Evolutionary conservation across 441 rosid genomes (phyloP), one percentile per base, ranked within the genome.

Genomic region (Syzygium syzygioides): DNA sequence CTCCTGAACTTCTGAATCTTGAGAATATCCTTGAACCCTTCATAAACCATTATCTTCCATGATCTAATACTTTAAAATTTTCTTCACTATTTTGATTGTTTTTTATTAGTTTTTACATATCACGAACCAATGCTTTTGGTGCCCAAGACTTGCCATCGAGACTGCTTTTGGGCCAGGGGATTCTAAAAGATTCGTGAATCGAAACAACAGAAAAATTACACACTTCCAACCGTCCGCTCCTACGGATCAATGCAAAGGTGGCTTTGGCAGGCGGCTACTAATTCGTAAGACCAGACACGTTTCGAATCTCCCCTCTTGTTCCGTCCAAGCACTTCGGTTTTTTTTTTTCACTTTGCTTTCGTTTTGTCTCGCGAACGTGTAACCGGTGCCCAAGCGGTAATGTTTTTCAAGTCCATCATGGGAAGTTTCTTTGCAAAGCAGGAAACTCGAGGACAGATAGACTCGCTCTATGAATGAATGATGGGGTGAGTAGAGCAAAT

Each of bases 1-100:
- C 98, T 91, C 59, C 98, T 94, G 86, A 98, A 79, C 95, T 95
- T 98, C 92, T 96, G 99, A 86, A 98, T 94, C 93, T 95, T 98
- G 34, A 94, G 85, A 86, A 95, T 92, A 90, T 96, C 98, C 80
- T 26, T 88, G 89, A 94, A 90, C 7, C 91, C 92, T 85, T 95
- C 94, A 54, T 85, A 76, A 66, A 95, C 71, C 93, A 60, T 93
- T 95, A 89, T 95, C 87, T 54, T 90, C 66, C 86, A 80, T 41
- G 17, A 53, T 23, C 79, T 45, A 62, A 34, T 37, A 18, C 86
- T 84, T 55, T 66, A 86, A 89, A 55, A 41, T 50, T 23, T 12
- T 87, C 56, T 48, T 15, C 62, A 23, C n/a, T 57, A 57, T 57
- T 20, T 20, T 57, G n/a, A 57, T 59, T 59, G 28, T 25, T 57